These are phyloP conservation scores for Aschersonia sp. DNA, from an alignment of 2,329 filamentous ascomycete species.

Conservation along the genomic window DNA sequence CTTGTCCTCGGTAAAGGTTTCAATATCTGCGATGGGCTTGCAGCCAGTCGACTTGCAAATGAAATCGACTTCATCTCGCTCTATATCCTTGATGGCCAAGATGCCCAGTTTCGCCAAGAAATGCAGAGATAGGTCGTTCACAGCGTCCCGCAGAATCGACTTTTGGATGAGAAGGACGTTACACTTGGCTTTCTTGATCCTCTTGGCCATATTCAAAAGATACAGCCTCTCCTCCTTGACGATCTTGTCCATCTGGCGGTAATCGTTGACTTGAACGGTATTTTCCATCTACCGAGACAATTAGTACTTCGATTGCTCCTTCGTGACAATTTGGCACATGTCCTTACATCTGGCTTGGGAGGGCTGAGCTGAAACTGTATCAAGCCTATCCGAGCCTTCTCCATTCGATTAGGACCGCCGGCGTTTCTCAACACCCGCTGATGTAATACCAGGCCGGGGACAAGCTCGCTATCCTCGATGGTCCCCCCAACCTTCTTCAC, in stretches of 20 bases:
- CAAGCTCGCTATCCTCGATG: constrained; percentile 95
- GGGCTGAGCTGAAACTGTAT: constrained; percentile 99
- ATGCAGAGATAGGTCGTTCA: constrained; percentile 94
- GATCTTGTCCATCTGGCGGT: constrained; percentile 99
- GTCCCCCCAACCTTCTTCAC: constrained; percentile 97
- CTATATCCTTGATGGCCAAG: constrained; percentile 90
- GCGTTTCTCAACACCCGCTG: constrained; percentile 90
- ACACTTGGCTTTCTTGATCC: constrained; percentile 99
- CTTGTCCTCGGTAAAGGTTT: constrained; percentile 98
- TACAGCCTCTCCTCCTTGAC: constrained; percentile 98
- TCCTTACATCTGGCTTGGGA: constrained; percentile 79
- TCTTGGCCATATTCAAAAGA: constrained; percentile 97
- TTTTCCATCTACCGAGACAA: constrained; percentile 70
- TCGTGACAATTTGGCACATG: constrained; percentile 5
- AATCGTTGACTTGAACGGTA: constrained; percentile 97
- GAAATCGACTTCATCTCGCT: constrained; percentile 97
- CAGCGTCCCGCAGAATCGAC: constrained; percentile 91
- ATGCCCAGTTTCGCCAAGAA: constrained; percentile 97
- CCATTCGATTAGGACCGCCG: constrained; percentile 80
- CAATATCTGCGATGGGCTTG: constrained; percentile 96
- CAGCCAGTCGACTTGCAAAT: constrained; percentile 98
- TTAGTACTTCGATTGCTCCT: not conserved
- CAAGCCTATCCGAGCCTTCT: constrained; percentile 92
- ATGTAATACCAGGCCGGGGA: constrained; percentile 85
- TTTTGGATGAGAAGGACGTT: constrained; percentile 98